Base-by-base conservation (phyloP, 192 early-diverging fungal genomes). In the Backusella psychrophila region DNA sequence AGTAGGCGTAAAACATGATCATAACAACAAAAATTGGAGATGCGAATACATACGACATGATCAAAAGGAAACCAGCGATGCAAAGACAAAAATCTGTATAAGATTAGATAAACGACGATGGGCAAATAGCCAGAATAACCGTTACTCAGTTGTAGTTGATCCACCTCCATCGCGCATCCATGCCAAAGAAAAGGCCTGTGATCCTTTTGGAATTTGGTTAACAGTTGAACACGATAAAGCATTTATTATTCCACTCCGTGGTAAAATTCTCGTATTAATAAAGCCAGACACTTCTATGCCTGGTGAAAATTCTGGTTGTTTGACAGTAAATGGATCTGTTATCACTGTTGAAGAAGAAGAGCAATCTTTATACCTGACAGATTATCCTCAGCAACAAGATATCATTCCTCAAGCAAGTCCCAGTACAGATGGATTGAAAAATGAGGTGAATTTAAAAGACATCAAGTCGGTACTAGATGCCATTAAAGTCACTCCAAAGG, bases 211-310 rank as follows among this genome's bases (percentile, higher is more conserved):
- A 12, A 53, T 80, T 72, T 80, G 84, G 52, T 56, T 88, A 5
- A 34, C 78, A 14, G 81, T 88, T 36, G 85, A 85, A 35, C 87
- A 88, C 33, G 78, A 78, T 9, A 76, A 82, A 36, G 81, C 78
- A 33, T 72, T 78, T 31, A 81, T 83, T 31, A 78, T 84, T 17
- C 87, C 85, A 19, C 73, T 77, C 42, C 78, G 83, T 17, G 87
- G 83, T 44, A 88, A 81, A 29, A 84, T 86, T 17, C 59, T 88
- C 6, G 53, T 88, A 9, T 76, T 88, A 56, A 85, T 82, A 49
- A 81, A 81, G 46, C 80, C 72, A 1, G 68, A 76, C 31, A 65
- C 42, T 9, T 23, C 53, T 0, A 34, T 52, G 0, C 75, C 75
- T 49, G 26, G 29, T 19, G 4, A 41, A 39, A 38, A 69, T 39